Evolutionary conservation across 306 rosid genomes (phyloP), one percentile per base, ranked within the genome.

Genomic region (Trichosanthes cucumerina): DNA sequence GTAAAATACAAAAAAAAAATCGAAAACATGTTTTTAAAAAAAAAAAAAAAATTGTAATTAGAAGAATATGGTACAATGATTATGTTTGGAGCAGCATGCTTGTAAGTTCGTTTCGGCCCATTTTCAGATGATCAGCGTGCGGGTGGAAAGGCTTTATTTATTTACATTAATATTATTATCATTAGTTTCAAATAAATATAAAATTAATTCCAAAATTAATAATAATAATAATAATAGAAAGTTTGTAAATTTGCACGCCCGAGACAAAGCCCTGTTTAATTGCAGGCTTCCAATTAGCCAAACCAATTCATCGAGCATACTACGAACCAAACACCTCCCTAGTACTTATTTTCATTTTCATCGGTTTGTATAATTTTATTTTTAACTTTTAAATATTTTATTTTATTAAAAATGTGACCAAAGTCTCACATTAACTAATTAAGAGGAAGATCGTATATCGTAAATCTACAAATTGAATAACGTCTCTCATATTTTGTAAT

Each of bases 21-120:
- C 13, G 31, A 56, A 23, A 54, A 54, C 26, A 8, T 56, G 12
- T n/a, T 6, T 56, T 21, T 16, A 28, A 28, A 28, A 28, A 28
- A 28, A 28, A 28, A n/a, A n/a, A n/a, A n/a, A n/a, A n/a, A n/a
- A n/a, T 46, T 11, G 2, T 47, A 36, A 36, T 18, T 9, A 36
- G 49, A 43, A 26, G 6, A 69, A 21, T 18, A 39, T 38, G 31
- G 16, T 19, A 63, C 10, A 14, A 71, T 71, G 57, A 71, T 71
- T 36, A 71, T 71, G 76, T 46, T 71, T 8, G 76, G 21, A 44
- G 76, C 13, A 43, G 76, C 76, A 71, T 71, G 76, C 39, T 43
- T 46, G 39, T 71, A 49, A 21, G 75, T 41, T 24, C 75, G 75
- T 52, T 41, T 24, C 75, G 75, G 53, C 76, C 39, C 58, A 71